phyloP scores from a whole-genome alignment of 495 filamentous ascomycete species.

The Filosporella fistucella region DNA sequence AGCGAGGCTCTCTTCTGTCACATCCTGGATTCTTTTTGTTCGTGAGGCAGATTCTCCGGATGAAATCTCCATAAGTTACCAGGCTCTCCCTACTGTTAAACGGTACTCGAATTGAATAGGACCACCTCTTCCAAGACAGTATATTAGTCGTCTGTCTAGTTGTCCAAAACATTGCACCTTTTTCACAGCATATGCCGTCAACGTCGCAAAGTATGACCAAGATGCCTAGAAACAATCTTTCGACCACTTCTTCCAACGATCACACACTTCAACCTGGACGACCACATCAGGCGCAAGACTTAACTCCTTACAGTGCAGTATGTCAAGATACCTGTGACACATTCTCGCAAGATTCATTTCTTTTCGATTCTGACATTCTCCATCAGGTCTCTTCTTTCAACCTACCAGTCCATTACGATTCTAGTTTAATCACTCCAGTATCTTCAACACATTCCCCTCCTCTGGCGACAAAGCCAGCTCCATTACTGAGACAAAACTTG shows the following conservation, averaged over 20 bases:
- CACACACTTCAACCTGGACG: conserved; percentile 9
- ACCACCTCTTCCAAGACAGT: neutral
- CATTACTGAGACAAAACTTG: conserved; percentile 1
- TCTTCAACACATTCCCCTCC: conserved; percentile 13
- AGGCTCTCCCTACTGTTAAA: neutral
- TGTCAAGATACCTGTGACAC: neutral
- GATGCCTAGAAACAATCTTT: neutral
- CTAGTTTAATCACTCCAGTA: conserved; percentile 19
- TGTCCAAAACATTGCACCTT: too few species aligned
- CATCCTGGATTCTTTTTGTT: neutral
- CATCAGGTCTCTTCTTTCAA: conserved; percentile 26
- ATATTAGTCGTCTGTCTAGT: conserved; percentile 1
- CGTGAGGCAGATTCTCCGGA: conserved; percentile 10
- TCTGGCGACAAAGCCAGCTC: neutral
- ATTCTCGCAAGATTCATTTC: neutral
- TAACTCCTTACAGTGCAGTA: conserved; percentile 22
- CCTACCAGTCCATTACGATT: conserved; percentile 19
- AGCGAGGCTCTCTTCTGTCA: conserved; percentile 18
- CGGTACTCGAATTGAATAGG: neutral
- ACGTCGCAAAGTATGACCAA: neutral
- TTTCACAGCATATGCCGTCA: too few species aligned
- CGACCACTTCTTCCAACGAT: neutral
- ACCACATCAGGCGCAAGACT: conserved; percentile 5
- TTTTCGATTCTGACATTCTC: neutral
- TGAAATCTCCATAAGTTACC: conserved; percentile 13